Evolutionary conservation across 148 eudicot species (phyloP).

Genomic region (Camellia lanceoleosa): DNA sequence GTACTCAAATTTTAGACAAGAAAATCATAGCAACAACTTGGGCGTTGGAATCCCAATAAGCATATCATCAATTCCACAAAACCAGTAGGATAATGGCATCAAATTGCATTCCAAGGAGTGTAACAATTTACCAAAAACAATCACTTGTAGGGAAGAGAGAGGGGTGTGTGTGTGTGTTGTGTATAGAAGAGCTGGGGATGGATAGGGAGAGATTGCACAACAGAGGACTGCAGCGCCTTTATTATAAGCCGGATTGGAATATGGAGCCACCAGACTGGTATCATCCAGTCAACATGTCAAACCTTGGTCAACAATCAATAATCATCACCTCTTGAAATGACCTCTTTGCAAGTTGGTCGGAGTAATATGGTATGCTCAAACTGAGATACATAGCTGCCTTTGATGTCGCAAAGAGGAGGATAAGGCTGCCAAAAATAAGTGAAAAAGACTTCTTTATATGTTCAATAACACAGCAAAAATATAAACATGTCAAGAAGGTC

Average conservation of each 20-base stretch:
- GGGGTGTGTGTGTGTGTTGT: too few relatives aligned
- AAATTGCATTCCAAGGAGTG: too few relatives aligned
- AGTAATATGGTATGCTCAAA: conserved; percentile 95
- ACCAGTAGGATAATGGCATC: too few relatives aligned
- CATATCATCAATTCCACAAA: too few relatives aligned
- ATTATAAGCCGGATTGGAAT: conserved; percentile 3
- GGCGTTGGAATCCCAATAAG: too few relatives aligned
- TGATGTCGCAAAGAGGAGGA: conserved; percentile 91
- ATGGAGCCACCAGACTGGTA: not conserved
- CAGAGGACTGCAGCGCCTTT: not conserved
- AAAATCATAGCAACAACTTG: too few relatives aligned
- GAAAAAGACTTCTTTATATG: not conserved
- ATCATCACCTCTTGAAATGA: conserved; percentile 91
- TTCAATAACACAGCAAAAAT: not conserved
- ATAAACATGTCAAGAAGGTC: too few relatives aligned
- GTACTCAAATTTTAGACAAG: too few relatives aligned
- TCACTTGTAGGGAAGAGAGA: too few relatives aligned
- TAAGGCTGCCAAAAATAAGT: conserved; percentile 58
- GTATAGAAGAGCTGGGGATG: too few relatives aligned
- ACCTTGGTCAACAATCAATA: conserved; percentile 35
- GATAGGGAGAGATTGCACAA: conserved; percentile 4
- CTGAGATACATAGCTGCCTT: conserved; percentile 96
- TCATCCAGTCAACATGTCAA: not conserved
- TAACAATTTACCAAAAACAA: too few relatives aligned
- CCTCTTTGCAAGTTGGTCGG: conserved; percentile 99